These are phyloP conservation scores for Pneumocystis sp. DNA, from an alignment of 1,139 yeast genomes.

Conservation along the genomic window DNA sequence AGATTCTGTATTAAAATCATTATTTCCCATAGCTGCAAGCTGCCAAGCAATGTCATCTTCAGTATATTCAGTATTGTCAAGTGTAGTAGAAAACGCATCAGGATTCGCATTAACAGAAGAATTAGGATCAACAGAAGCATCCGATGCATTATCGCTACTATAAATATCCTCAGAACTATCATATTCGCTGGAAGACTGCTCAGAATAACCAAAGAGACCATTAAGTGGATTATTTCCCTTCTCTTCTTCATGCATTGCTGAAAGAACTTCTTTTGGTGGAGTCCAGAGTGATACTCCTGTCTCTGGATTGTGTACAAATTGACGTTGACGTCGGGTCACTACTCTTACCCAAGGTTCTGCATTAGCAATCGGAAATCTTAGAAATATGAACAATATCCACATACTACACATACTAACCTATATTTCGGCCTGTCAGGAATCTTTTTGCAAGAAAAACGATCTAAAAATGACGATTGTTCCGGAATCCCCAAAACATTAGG, in stretches of 20 bases:
- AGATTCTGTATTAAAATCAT: slow-evolving; percentile 13
- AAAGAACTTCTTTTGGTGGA: slow-evolving; percentile 26
- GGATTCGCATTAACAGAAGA: not conserved
- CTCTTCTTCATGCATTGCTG: slow-evolving; percentile 17
- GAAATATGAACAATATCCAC: slow-evolving; percentile 11
- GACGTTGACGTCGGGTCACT: slow-evolving; percentile 31
- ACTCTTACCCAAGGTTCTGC: slow-evolving; percentile 30
- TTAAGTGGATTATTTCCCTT: not conserved
- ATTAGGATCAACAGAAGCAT: not conserved
- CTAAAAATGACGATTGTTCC: not conserved
- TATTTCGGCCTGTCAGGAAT: slow-evolving; percentile 15
- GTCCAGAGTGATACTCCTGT: slow-evolving; percentile 27
- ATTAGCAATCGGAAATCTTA: slow-evolving; percentile 7
- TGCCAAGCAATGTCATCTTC: slow-evolving; percentile 17
- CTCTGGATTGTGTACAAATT: slow-evolving; percentile 29
- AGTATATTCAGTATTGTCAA: slow-evolving; percentile 13
- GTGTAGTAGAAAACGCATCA: not conserved
- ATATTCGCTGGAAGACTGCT: not conserved
- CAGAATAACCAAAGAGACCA: not conserved
- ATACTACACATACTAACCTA: slow-evolving; percentile 14
- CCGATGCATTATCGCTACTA: slow-evolving; percentile 3
- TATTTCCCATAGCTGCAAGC: slow-evolving; percentile 13
- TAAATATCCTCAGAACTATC: slow-evolving; percentile 5
- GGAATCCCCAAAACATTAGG: not conserved
- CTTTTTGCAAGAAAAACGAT: not conserved